These are phyloP conservation scores for Penicillium cosmopolitanum DNA, from an alignment of 495 filamentous ascomycete genomes.

Conservation along the genomic window DNA sequence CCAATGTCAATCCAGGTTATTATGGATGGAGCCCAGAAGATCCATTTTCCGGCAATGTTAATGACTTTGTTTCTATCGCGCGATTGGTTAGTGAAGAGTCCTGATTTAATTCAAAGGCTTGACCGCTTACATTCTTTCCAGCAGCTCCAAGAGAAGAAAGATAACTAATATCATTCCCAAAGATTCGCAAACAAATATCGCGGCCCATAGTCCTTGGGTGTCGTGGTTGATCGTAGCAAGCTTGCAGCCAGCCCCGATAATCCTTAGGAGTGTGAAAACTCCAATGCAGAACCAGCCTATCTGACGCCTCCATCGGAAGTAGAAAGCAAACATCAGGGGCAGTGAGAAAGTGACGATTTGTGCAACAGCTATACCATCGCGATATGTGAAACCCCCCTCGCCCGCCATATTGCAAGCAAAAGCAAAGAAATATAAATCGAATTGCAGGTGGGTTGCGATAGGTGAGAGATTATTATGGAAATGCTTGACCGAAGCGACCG, in stretches of 20 bases:
- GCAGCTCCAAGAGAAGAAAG: conserved; percentile 22
- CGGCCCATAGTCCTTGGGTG: conserved; percentile 19
- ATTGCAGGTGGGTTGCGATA: background rate
- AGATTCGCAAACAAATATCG: conserved; percentile 26
- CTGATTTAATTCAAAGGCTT: background rate
- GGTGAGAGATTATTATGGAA: too few relatives aligned
- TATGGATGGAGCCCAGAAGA: conserved; percentile 24
- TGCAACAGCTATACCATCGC: conserved; percentile 19
- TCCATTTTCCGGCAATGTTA: conserved; percentile 6
- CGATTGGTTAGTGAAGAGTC: background rate
- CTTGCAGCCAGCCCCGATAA: conserved; percentile 21
- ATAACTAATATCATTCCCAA: conserved; percentile 23
- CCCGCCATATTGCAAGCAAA: background rate
- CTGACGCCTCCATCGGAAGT: conserved; percentile 8
- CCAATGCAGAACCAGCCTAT: conserved; percentile 26
- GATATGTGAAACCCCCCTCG: conserved; percentile 17
- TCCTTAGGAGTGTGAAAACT: conserved; percentile 19
- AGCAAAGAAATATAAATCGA: background rate
- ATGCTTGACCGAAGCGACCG: background rate
- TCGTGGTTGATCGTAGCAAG: conserved; percentile 20
- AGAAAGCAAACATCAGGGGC: conserved; percentile 6
- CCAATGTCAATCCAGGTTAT: conserved; percentile 30
- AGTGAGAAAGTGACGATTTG: conserved; percentile 15
- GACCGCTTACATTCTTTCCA: conserved; percentile 16
- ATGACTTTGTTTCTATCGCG: conserved; percentile 21